Evolutionary conservation across 2,329 filamentous ascomycete genomes (phyloP), one percentile per base, ranked within the genome.

Genomic region (Dactylellina sp.): DNA sequence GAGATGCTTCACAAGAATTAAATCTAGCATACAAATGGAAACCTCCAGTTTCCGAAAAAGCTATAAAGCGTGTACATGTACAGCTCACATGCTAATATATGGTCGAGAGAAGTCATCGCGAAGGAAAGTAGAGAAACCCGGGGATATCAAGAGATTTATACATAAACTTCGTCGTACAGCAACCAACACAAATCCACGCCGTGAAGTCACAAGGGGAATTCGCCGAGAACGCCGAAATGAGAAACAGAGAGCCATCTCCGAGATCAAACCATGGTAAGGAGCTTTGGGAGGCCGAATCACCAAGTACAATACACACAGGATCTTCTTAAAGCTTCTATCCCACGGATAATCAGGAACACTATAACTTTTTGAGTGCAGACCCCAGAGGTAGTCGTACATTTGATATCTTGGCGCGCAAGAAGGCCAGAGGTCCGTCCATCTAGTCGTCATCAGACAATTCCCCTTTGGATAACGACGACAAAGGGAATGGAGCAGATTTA

Each of bases 61-160:
- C 9, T 9, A 32, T 32, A 5, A 32, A 32, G 28, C 28, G 28
- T 32, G 28, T 32, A 32, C 5, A 32, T 32, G 9, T 32, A 32
- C 28, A 32, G 28, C 28, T 32, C 28, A 32, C 9, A 32, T 32
- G 28, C 28, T 32, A 32, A 32, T 4, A 32, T 32, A 32, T 9
- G 4, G 28, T 32, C 28, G 28, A 9, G 28, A 46, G 20, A 16
- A 46, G n/a, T 16, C 18, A 7, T 46, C 7, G 16, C 5, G 16
- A 24, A 22, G 20, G 20, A 20, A 20, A 46, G 57, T 52, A 47
- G 24, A 24, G 35, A 32, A 61, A 39, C 20, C 52, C 53, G 24
- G 53, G 68, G 68, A 74, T 74, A 74, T 74, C 70, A 72, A 61
- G 16, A 25, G 53, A 55, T 68, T 68, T 68, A 60, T 68, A 60